Conservation (phyloP, 441 rosid genomes). For the Croton laevigatus region DNA sequence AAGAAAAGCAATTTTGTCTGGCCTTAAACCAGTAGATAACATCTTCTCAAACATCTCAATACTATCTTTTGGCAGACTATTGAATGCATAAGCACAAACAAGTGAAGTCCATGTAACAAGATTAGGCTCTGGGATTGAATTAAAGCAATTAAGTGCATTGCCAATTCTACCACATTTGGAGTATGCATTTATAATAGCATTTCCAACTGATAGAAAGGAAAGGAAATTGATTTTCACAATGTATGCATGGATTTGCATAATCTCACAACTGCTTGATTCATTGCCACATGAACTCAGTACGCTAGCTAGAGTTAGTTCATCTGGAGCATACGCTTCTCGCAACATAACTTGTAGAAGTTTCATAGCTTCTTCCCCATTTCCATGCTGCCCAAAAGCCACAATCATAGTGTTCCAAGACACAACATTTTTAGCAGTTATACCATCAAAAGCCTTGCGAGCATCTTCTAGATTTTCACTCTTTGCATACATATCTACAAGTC, state of each 20-base stretch:
- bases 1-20: constrained; percentile 47
- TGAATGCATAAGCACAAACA: constrained; percentile 55
- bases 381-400: constrained; percentile 51
- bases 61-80: constrained; percentile 52
- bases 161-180: constrained; percentile 49
- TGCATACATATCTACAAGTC: constrained; percentile 55
- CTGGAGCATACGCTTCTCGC: constrained; percentile 38
- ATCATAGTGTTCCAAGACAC: constrained; percentile 73
- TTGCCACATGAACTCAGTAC: constrained; percentile 51
- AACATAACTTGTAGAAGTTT: constrained; percentile 47
- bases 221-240: constrained; percentile 41
- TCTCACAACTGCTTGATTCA: constrained; percentile 36
- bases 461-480: constrained; percentile 41
- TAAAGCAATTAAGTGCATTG: constrained; percentile 48
- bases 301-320: constrained; percentile 54
- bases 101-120: constrained; percentile 63
- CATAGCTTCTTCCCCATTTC: constrained; percentile 51
- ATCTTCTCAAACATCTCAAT: constrained; percentile 39
- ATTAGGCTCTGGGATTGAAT: constrained; percentile 38
- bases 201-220: constrained; percentile 40
- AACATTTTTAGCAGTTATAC: constrained; percentile 47
- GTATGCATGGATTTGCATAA: constrained; percentile 47
- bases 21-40: constrained; percentile 42
- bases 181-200: constrained; percentile 54
- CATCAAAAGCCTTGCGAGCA: constrained; percentile 48